Base-by-base conservation (phyloP, 306 rosid species). In the Trifolium fragiferum region DNA sequence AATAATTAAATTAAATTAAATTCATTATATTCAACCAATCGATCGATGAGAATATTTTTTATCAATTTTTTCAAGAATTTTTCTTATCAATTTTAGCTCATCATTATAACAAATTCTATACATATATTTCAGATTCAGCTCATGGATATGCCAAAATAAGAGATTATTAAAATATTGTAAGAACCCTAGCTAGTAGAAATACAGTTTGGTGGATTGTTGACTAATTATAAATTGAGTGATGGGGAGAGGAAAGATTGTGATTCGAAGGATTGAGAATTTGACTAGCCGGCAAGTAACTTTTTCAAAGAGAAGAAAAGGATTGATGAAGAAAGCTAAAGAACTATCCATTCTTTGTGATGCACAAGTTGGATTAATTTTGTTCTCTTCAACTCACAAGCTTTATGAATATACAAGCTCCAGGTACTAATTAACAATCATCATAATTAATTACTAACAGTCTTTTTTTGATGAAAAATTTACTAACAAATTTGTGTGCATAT, bases 301-400 rank as follows among this genome's bases (percentile, higher is more conserved):
- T 58, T 80, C 82, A 5, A 83, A 83, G 74, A 76, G 87, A 76
- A 83, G 82, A 62, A 80, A 1, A 47, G 87, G 87, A 2, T 61
- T 83, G 71, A 1, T 80, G 38, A 83, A 83, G 80, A 83, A 83
- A 83, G 87, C 87, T 23, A 67, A 61, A 68, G 84, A 83, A 30
- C 77, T 83, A 1, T 80, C 87, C 0, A 80, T 83, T 63, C 82
- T 83, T 1, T 83, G 87, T 16, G 87, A 83, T 63, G 87, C 82
- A 5, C 74, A 83, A 72, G 71, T 83, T 76, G 87, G 84, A 68
- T 47, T 83, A 8, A 76, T 76, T 46, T 76, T 83, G 5, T 83
- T 83, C 67, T 83, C 87, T 38, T 16, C 82, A 60, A 76, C 87
- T 5, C 62, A 44, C 51, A 83, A 72, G 51, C 82, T 83, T 66